These are phyloP conservation scores for Fusarium musae DNA, from an alignment of 2,329 filamentous ascomycete genomes.

Conservation along the genomic window DNA sequence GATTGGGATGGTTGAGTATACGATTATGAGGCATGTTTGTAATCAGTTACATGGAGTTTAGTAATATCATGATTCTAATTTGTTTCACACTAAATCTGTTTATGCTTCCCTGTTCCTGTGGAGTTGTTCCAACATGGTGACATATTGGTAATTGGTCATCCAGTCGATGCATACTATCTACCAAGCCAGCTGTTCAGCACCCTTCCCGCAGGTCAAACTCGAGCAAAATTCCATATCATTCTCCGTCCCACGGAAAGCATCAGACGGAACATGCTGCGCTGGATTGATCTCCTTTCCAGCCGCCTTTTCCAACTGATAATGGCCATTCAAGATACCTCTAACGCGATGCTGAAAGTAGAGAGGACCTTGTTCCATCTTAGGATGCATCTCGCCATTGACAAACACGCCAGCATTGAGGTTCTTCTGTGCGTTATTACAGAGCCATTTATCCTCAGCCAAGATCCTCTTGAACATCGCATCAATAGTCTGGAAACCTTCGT, in stretches of 20 bases:
- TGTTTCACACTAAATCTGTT: rapidly evolving
- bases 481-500: not conserved
- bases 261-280: constrained; percentile 23
- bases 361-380: not conserved
- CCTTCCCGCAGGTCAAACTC: not conserved
- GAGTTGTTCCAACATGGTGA: rapidly evolving
- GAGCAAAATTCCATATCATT: not conserved
- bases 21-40: not conserved
- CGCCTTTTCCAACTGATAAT: not conserved
- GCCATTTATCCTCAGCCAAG: constrained; percentile 13
- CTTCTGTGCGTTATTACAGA: constrained; percentile 6
- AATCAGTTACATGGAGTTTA: not conserved
- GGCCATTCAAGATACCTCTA: not conserved
- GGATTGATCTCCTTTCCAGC: not conserved
- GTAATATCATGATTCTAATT: not conserved
- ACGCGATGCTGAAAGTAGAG: constrained; percentile 12
- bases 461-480: constrained; percentile 12
- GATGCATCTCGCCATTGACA: not conserved
- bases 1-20: no score
- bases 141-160: no score
- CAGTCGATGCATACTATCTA: rapidly evolving
- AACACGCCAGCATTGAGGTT: not conserved
- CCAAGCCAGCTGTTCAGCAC: not conserved
- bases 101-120: rapidly evolving
- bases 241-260: not conserved